phyloP scores from a whole-genome alignment of 2,329 filamentous ascomycete species.

The Fonsecaea monophora region DNA sequence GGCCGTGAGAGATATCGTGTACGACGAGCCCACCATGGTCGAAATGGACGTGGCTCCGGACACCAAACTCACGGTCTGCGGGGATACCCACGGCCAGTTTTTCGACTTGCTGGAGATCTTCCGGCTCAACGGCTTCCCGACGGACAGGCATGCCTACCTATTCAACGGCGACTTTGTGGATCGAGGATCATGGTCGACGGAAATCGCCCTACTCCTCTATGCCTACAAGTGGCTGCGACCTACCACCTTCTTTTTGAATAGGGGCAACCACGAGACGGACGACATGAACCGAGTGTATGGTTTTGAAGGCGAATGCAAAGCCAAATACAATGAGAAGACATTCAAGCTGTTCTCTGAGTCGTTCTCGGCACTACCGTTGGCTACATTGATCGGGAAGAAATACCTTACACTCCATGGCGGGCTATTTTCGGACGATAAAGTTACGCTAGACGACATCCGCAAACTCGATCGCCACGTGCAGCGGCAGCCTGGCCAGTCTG shows the following conservation, averaged over 20 bases:
- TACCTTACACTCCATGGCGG: slow-evolving; percentile 41
- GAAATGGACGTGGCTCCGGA: slow-evolving; percentile 82
- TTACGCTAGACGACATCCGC: slow-evolving; percentile 89
- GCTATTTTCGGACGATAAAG: slow-evolving; percentile 67
- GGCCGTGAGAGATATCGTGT: slow-evolving; percentile 85
- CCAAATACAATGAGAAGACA: slow-evolving; percentile 93
- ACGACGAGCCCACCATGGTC: slow-evolving; percentile 95
- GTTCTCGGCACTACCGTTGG: slow-evolving; percentile 90
- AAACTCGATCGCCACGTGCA: slow-evolving; percentile 91
- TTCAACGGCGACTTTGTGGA: slow-evolving; percentile 99
- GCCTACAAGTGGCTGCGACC: slow-evolving; percentile 96
- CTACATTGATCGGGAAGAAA: slow-evolving; percentile 77
- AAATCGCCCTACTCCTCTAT: slow-evolving; percentile 91
- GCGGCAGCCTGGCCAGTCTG: slow-evolving; percentile 88
- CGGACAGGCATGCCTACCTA: slow-evolving; percentile 87
- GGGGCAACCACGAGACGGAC: slow-evolving; percentile 98
- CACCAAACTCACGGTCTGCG: slow-evolving; percentile 87
- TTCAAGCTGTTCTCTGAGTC: slow-evolving; percentile 99
- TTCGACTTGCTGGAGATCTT: slow-evolving; percentile 98
- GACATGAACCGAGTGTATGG: slow-evolving; percentile 99
- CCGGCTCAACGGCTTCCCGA: slow-evolving; percentile 83
- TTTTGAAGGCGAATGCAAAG: slow-evolving; percentile 97
- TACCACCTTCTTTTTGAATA: slow-evolving; percentile 88
- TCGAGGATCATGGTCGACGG: slow-evolving; percentile 96
- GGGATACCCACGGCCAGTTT: slow-evolving; percentile 97